Evolutionary conservation across 2,329 filamentous ascomycete genomes (phyloP).

Genomic region (Phyllosticta citriasiana): DNA sequence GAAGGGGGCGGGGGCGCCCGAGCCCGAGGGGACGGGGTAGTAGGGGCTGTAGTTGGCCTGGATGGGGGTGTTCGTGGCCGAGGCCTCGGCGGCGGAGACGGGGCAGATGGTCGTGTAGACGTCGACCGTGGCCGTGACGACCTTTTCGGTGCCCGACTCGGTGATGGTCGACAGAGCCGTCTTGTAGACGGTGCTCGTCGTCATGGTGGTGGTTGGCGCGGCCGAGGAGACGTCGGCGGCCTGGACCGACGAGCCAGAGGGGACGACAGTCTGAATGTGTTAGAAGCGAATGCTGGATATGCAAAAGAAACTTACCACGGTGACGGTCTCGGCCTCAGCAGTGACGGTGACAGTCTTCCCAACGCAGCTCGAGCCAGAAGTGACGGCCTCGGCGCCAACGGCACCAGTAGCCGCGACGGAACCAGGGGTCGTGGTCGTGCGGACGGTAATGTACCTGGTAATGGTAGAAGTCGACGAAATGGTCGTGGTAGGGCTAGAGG

Average conservation of each 20-base stretch:
- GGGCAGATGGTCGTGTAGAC: constrained; percentile 17
- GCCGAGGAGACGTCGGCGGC: constrained; percentile 1
- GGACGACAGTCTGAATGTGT: background rate
- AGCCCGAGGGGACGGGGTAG: constrained; percentile 7
- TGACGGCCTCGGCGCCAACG: constrained; percentile 7
- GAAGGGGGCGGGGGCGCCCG: background rate
- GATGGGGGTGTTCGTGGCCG: constrained; percentile 4
- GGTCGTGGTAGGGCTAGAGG: constrained; percentile 17
- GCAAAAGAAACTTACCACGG: constrained; percentile 16
- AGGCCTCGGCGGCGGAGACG: constrained; percentile 5
- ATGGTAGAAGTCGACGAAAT: constrained; percentile 24
- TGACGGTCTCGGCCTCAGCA: constrained; percentile 28
- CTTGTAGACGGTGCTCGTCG: constrained; percentile 13
- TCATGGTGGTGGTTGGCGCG: constrained; percentile 9
- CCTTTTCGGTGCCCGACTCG: constrained; percentile 7
- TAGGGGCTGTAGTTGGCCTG: constrained; percentile 7
- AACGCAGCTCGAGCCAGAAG: constrained; percentile 14
- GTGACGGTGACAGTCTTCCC: constrained; percentile 25
- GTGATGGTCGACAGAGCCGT: constrained; percentile 17
- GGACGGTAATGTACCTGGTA: constrained; percentile 26
- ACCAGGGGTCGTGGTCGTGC: constrained; percentile 15
- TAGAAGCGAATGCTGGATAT: background rate
- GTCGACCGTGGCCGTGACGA: constrained; percentile 12
- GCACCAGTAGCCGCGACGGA: background rate
- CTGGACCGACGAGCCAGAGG: background rate